These are phyloP conservation scores for Allantophomopsis cytisporea DNA, from an alignment of 2,329 filamentous ascomycete genomes.

Conservation along the genomic window DNA sequence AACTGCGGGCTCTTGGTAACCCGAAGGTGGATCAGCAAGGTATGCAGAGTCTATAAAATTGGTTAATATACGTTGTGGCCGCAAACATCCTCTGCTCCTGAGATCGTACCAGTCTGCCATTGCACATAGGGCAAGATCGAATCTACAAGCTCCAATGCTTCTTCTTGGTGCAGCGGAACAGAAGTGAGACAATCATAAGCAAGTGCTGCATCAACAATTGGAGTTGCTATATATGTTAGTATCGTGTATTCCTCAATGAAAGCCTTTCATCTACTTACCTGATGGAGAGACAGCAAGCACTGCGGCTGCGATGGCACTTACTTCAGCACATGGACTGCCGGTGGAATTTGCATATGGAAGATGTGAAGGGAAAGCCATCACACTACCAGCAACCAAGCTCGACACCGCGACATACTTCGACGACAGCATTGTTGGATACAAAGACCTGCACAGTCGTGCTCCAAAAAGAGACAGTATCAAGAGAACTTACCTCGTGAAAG, in stretches of 20 bases:
- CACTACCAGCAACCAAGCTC: too few relatives aligned
- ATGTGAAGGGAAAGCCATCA: too few relatives aligned
- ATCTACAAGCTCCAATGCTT: constrained; percentile 23
- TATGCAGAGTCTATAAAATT: constrained; percentile 3
- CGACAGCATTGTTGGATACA: too few relatives aligned
- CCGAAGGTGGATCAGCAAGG: constrained; percentile 34
- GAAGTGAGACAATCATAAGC: constrained; percentile 27
- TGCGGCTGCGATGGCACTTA: neutral
- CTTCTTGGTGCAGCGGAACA: constrained; percentile 24
- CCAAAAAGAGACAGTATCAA: too few relatives aligned
- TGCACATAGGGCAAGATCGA: constrained; percentile 25
- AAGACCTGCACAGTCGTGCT: too few relatives aligned
- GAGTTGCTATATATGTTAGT: constrained; percentile 9
- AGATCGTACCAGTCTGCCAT: constrained; percentile 20
- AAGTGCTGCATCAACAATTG: constrained; percentile 21
- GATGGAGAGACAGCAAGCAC: neutral
- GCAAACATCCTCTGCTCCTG: too few relatives aligned
- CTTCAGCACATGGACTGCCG: neutral
- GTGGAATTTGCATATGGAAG: neutral
- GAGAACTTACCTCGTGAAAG: too few relatives aligned
- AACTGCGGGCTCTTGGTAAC: constrained; percentile 31
- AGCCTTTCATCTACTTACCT: neutral
- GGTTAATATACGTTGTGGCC: too few relatives aligned
- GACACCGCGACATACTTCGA: too few relatives aligned
- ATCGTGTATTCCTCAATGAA: too few relatives aligned